Percentiles rank a stretch among this genome's conserved stretches.
phyloP scores from a whole-genome alignment of 768 basidiomycete genomes.

The Psilocybe cyanescens region DNA sequence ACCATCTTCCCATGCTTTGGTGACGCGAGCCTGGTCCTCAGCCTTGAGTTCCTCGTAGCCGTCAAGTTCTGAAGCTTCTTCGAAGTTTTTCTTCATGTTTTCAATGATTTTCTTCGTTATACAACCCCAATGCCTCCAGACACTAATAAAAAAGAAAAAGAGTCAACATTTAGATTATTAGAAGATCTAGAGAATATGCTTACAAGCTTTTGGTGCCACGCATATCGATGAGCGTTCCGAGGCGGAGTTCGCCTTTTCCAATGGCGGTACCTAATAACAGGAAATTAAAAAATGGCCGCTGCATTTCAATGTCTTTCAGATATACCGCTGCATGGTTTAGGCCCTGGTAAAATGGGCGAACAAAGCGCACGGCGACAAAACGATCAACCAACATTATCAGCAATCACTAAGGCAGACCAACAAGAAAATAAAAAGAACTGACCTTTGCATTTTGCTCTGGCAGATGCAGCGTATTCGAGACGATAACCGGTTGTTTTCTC shows the following conservation, averaged over 20 bases:
- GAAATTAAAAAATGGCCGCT: slow-evolving; percentile 8
- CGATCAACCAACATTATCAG: slow-evolving; percentile 12
- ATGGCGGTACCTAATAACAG: slow-evolving; percentile 63
- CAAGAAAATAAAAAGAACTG: slow-evolving; percentile 26
- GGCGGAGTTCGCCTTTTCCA: slow-evolving; percentile 69
- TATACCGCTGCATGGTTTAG: slow-evolving; percentile 77
- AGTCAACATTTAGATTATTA: slow-evolving; percentile 1
- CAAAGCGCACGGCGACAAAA: not conserved
- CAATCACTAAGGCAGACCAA: slow-evolving; percentile 2
- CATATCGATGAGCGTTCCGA: slow-evolving; percentile 79
- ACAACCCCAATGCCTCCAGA: slow-evolving; percentile 95
- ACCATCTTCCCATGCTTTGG: slow-evolving; percentile 75
- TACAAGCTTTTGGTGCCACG: slow-evolving; percentile 72
- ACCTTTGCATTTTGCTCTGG: slow-evolving; percentile 83
- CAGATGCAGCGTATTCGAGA: slow-evolving; percentile 73
- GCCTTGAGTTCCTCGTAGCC: slow-evolving; percentile 76
- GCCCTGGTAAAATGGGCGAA: slow-evolving; percentile 46
- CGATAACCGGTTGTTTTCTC: slow-evolving; percentile 71
- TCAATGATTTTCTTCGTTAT: slow-evolving; percentile 66
- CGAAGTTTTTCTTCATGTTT: slow-evolving; percentile 70
- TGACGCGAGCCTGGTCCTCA: slow-evolving; percentile 74
- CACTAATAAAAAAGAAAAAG: slow-evolving; percentile 37
- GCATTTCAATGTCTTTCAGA: slow-evolving; percentile 1
- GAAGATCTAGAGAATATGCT: slow-evolving; percentile 23
- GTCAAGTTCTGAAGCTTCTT: slow-evolving; percentile 72